These are phyloP conservation scores for Entamoeba histolytica DNA, from an alignment of 208 protist species.

Conservation along the genomic window DNA sequence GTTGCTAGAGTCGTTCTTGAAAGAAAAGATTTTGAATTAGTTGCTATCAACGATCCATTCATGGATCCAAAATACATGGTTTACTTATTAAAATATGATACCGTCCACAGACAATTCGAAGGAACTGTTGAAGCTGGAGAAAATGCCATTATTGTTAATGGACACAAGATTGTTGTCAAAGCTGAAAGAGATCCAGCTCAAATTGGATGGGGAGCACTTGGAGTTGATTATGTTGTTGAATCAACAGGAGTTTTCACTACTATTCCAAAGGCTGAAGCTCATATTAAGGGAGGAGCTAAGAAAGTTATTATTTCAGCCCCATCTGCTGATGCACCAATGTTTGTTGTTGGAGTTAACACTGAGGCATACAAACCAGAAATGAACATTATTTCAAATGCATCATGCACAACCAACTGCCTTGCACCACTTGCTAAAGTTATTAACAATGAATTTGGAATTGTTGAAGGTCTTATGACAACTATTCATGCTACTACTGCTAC, in stretches of 20 bases:
- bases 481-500: slow-evolving; percentile 92
- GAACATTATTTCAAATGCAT: slow-evolving; percentile 81
- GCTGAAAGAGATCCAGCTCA: slow-evolving; percentile 53
- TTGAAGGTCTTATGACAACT: slow-evolving; percentile 83
- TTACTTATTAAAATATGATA: slow-evolving; percentile 72
- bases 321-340: slow-evolving; percentile 70
- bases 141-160: slow-evolving; percentile 25
- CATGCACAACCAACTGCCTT: slow-evolving; percentile 98
- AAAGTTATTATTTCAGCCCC: slow-evolving; percentile 96
- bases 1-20: slow-evolving; percentile 50
- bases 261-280: slow-evolving; percentile 55
- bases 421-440: slow-evolving; percentile 84
- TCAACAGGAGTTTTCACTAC: slow-evolving; percentile 88
- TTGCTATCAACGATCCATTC: slow-evolving; percentile 62
- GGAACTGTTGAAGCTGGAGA: slow-evolving; percentile 32
- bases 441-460: slow-evolving; percentile 78
- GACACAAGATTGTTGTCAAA: slow-evolving; percentile 39
- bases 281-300: slow-evolving; percentile 76
- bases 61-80: slow-evolving; percentile 65
- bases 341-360: slow-evolving; percentile 94
- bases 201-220: slow-evolving; percentile 66
- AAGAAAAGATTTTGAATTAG: not conserved
- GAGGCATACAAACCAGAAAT: slow-evolving; percentile 47
- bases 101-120: slow-evolving; percentile 67
- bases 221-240: slow-evolving; percentile 85